Evolutionary conservation across 2,329 filamentous ascomycete species (phyloP).

Genomic region (Diaporthe sp.): DNA sequence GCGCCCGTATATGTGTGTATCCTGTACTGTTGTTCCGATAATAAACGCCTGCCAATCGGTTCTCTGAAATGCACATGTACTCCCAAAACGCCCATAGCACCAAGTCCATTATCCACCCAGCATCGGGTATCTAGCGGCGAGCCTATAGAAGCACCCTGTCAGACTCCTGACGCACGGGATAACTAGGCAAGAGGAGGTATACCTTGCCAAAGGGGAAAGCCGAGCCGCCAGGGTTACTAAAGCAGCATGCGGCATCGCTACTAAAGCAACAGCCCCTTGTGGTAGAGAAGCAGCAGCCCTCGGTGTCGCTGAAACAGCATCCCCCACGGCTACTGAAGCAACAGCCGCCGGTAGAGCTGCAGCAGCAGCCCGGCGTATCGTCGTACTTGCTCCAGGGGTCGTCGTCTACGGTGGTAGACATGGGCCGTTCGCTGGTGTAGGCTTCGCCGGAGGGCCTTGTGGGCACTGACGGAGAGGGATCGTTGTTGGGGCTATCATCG

Average conservation of each 20-base stretch:
- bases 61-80: not conserved
- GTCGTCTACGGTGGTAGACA: not conserved
- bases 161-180: not conserved
- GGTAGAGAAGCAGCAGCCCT: constrained; percentile 25
- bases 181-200: too few relatives aligned
- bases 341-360: constrained; percentile 32
- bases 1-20: not conserved
- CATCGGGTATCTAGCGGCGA: not conserved
- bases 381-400: constrained; percentile 18
- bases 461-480: not conserved
- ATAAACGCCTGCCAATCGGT: not conserved
- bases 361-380: not conserved
- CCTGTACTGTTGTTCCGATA: too few relatives aligned
- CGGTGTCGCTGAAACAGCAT: constrained; percentile 35
- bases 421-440: not conserved
- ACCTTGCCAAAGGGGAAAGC: not conserved
- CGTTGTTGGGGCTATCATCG: not conserved
- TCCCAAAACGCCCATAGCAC: not conserved
- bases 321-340: constrained; percentile 34
- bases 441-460: too few relatives aligned
- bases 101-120: too few relatives aligned
- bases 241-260: constrained; percentile 14
- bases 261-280: constrained; percentile 19
- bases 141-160: not conserved
- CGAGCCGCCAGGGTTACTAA: not conserved